phyloP scores from a whole-genome alignment of 1,139 yeast species.

The Eremothecium cymbalariae region DNA sequence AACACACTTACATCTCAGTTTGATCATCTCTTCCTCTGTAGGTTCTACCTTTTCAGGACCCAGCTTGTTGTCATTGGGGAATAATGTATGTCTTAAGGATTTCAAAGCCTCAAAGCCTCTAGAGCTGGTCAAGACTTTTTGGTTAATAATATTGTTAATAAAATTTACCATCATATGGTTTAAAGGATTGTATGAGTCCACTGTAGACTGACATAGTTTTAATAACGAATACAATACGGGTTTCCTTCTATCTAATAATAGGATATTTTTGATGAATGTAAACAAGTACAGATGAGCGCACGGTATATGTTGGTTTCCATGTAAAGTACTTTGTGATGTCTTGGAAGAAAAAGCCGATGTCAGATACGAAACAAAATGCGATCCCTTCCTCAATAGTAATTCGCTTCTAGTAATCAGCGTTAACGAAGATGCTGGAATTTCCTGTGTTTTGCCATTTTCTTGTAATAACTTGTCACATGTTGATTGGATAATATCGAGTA shows the following conservation, averaged over 20 bases:
- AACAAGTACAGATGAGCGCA: slow-evolving; percentile 10
- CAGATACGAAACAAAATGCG: background rate
- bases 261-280: slow-evolving; percentile 17
- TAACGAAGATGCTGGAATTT: background rate
- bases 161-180: slow-evolving; percentile 10
- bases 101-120: slow-evolving; percentile 7
- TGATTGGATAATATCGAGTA: slow-evolving; percentile 17
- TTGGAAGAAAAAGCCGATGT: background rate
- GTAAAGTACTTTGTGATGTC: background rate
- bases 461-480: slow-evolving; percentile 10
- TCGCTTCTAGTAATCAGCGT: background rate
- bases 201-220: slow-evolving; percentile 15
- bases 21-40: slow-evolving; percentile 18
- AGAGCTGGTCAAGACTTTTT: slow-evolving; percentile 7
- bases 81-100: slow-evolving; percentile 17
- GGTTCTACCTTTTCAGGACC: slow-evolving; percentile 23
- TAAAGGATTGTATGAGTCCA: slow-evolving; percentile 7
- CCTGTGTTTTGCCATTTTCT: background rate
- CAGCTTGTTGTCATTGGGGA: slow-evolving; percentile 27
- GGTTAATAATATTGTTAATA: slow-evolving; percentile 9
- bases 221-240: slow-evolving; percentile 21
- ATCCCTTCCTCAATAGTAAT: background rate
- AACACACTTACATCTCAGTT: slow-evolving; percentile 14
- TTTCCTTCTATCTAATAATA: slow-evolving; percentile 17
- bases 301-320: too few species aligned